Evolutionary conservation across 2,329 filamentous ascomycete genomes (phyloP), one percentile per base, ranked within the genome.

Genomic region (Sphaerulina musiva): DNA sequence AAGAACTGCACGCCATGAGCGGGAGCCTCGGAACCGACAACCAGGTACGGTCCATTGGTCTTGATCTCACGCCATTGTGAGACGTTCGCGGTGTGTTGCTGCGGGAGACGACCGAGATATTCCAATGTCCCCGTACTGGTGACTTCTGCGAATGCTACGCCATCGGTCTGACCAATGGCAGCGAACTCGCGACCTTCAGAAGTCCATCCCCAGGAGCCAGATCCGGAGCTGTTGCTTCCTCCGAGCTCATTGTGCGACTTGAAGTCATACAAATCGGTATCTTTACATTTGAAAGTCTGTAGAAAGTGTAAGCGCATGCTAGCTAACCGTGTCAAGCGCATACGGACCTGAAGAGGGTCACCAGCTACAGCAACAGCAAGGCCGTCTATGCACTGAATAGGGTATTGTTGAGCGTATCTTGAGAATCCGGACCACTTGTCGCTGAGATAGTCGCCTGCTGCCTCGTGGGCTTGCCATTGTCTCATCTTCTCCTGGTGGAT

Each of bases 1-100:
- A 84, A 84, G 68, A 84, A 76, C 68, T 84, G 81, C 45, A 84
- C 76, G 34, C 78, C 78, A 66, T 84, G 81, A 59, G 72, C 66
- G 45, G 66, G 60, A 36, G 77, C 75, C 59, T 78, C 75, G 10
- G 63, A 53, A 50, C 74, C 74, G 48, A 76, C 74, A 56, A 75
- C 68, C 63, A 74, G 69, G 57, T 72, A 70, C 59, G 74, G 52
- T 59, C 69, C 73, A 59, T 73, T 72, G 4, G 65, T 69, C 23
- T 73, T 69, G 53, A 81, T 81, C 66, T 81, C 78, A 47, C 78
- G 73, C 78, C 79, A 81, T 32, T 72, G 69, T 10, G 74, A 73
- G 46, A 72, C 72, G 38, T 73, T 68, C 17, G 71, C 71, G 54
- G 73, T 71, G 17, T 56, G 54, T 46, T 77, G 75, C 9, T 77